phyloP scores from a whole-genome alignment of 352 stramenopile genomes.

The Pythium phragmitis region DNA sequence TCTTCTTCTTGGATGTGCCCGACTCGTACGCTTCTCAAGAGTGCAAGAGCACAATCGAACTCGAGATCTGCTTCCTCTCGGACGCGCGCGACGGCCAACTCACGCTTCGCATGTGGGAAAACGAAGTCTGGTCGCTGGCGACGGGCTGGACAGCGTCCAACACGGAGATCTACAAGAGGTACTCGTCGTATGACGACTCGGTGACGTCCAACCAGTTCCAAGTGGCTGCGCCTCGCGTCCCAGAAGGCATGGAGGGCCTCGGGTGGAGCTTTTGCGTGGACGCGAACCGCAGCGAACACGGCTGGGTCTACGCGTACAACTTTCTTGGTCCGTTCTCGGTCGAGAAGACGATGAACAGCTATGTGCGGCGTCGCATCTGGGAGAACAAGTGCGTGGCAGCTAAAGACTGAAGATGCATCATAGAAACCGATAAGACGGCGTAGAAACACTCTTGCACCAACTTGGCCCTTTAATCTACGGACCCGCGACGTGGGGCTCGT shows the following conservation, averaged over 20 bases:
- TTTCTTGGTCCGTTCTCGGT: constrained; percentile 59
- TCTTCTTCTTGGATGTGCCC: constrained; percentile 48
- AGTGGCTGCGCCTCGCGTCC: constrained; percentile 40
- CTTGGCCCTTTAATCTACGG: neutral
- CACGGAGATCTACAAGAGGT: constrained; percentile 46
- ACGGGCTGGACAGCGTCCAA: constrained; percentile 49
- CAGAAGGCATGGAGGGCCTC: constrained; percentile 34
- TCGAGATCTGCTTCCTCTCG: constrained; percentile 48
- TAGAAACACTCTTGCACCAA: neutral
- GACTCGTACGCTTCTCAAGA: constrained; percentile 44
- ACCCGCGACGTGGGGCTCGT: neutral
- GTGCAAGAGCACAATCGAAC: constrained; percentile 46
- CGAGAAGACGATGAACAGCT: constrained; percentile 48
- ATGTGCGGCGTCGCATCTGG: constrained; percentile 68
- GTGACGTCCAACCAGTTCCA: constrained; percentile 46
- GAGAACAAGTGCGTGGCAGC: constrained; percentile 55
- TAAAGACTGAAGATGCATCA: neutral
- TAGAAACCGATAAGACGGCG: neutral
- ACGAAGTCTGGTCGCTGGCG: constrained; percentile 54
- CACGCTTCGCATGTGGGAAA: constrained; percentile 58
- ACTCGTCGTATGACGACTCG: constrained; percentile 51
- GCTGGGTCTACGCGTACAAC: constrained; percentile 68
- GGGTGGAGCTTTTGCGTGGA: constrained; percentile 53
- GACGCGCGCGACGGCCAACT: constrained; percentile 36
- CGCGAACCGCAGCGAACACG: constrained; percentile 47